Percentiles rank a stretch among this genome's conserved stretches.
Conservation (phyloP, 129 eudicot species). For the Erigeron canadensis region DNA sequence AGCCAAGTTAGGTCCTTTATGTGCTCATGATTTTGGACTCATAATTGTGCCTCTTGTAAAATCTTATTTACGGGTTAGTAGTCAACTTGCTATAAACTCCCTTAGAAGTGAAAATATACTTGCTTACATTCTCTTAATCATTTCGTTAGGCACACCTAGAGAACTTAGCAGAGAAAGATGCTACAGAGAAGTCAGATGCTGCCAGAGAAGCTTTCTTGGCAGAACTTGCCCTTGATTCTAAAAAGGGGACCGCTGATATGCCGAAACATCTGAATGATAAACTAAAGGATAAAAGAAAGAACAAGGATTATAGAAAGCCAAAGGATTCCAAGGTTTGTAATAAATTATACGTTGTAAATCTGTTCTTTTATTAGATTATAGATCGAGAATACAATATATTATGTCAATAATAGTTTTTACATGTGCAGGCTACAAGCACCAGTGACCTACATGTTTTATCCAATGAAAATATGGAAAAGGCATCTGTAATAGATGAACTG, state of each 20-base stretch:
- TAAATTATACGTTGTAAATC: constrained; percentile 4
- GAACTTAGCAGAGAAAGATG: constrained; percentile 96
- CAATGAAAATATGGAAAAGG: constrained; percentile 28
- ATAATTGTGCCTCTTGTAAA: constrained; percentile 73
- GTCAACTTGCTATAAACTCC: not conserved
- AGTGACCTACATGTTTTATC: constrained; percentile 20
- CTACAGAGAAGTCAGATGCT: constrained; percentile 96
- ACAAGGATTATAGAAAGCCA: constrained; percentile 59
- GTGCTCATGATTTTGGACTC: constrained; percentile 63
- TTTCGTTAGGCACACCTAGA: constrained; percentile 74
- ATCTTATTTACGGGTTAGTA: constrained; percentile 84
- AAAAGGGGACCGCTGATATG: constrained; percentile 51
- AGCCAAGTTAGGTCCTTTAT: constrained; percentile 64
- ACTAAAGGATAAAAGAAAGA: constrained; percentile 78
- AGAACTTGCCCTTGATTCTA: constrained; percentile 87
- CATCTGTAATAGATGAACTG: constrained; percentile 50
- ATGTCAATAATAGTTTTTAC: constrained; percentile 1
- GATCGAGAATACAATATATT: not conserved
- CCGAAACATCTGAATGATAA: constrained; percentile 65
- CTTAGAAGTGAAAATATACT: not conserved
- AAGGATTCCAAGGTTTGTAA: constrained; percentile 72
- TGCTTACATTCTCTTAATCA: not conserved
- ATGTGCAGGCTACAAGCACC: constrained; percentile 50
- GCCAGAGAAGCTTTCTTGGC: constrained; percentile 98
- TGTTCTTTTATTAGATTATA: not conserved